Percentiles rank a stretch among this genome's conserved stretches.
These are phyloP conservation scores for Globisporangium rhizosaccharum DNA, from an alignment of 352 stramenopile species.

Conservation along the genomic window DNA sequence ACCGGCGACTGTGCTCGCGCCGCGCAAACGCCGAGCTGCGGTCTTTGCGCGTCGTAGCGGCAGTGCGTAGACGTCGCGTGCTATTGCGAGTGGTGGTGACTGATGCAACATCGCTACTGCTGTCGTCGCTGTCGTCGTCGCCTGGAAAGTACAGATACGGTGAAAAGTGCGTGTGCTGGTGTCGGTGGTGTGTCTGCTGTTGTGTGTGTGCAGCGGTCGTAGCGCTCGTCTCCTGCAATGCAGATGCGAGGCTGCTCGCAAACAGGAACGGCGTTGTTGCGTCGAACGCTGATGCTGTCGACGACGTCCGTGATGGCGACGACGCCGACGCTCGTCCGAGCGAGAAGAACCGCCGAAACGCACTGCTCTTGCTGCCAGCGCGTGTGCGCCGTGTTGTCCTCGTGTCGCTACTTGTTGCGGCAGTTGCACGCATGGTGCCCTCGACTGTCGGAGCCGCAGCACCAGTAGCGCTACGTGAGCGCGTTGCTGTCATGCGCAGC, in stretches of 20 bases:
- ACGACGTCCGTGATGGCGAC: not conserved
- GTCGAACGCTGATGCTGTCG: not conserved
- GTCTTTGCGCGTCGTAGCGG: conserved; percentile 4
- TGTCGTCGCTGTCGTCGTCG: not conserved
- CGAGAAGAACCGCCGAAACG: conserved; percentile 13
- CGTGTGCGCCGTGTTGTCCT: not conserved
- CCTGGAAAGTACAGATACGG: conserved; percentile 15
- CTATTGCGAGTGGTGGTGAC: not conserved
- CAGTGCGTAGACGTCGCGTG: not conserved
- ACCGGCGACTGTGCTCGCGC: conserved; percentile 20
- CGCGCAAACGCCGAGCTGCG: conserved; percentile 10
- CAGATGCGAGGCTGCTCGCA: conserved; percentile 11
- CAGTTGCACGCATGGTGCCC: not conserved
- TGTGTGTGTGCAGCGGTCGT: not conserved
- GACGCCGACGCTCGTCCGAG: not conserved
- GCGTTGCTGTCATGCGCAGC: too few species aligned
- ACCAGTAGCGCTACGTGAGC: too few species aligned
- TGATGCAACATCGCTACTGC: not conserved
- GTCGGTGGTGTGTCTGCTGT: not conserved
- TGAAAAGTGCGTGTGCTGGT: conserved; percentile 5
- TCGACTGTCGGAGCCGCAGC: too few species aligned
- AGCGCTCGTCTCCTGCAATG: conserved; percentile 1
- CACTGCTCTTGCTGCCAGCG: conserved; percentile 1
- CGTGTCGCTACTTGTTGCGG: too few species aligned
- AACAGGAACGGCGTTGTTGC: conserved; percentile 10